Base-by-base conservation (phyloP, 2,329 filamentous ascomycete species). In the Hypoxylon sp. region DNA sequence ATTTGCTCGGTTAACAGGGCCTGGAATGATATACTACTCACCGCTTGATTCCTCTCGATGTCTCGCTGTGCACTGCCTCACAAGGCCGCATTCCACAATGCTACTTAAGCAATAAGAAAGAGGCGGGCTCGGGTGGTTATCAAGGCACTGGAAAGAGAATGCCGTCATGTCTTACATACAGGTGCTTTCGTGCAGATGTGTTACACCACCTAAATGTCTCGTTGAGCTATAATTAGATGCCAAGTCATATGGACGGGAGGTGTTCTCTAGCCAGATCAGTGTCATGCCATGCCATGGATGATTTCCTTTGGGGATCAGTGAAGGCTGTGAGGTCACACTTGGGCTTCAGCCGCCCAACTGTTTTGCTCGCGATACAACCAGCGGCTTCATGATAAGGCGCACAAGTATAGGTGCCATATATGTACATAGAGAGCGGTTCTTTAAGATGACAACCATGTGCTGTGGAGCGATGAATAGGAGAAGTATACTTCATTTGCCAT, bases 201-300 rank as follows among this genome's bases (percentile, higher is more conserved):
- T 69, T 68, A 61, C 64, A 72, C 67, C 57, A 31, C 66, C 48
- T 69, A 50, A 66, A 48, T 65, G 57, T 63, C 64, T 72, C 56
- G 66, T 51, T 56, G 61, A 50, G 61, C 69, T 72, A 72, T 72
- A 65, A 66, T 67, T 72, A 72, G 69, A 63, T 42, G 54, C 14
- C 68, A 51, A 71, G 68, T 69, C 68, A 71, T 40, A 66, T 55
- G n/a, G 59, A 53, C 17, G 25, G 42, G 14, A 44, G 35, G n/a
- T 30, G 37, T 55, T 58, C 51, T 58, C 46, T 63, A 59, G 54
- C 57, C 57, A 61, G 65, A 42, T 37, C 42, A 48, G n/a, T 14
- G 40, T 61, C 58, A 56, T 64, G 49, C 49, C 62, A 69, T 53
- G 6, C 30, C 66, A 67, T 54, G 6, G 37, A 65, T 42, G 61